Evolutionary conservation across 805 yeast genomes (phyloP), one percentile per base, ranked within the genome.

Genomic region (Saitoella complicata): DNA sequence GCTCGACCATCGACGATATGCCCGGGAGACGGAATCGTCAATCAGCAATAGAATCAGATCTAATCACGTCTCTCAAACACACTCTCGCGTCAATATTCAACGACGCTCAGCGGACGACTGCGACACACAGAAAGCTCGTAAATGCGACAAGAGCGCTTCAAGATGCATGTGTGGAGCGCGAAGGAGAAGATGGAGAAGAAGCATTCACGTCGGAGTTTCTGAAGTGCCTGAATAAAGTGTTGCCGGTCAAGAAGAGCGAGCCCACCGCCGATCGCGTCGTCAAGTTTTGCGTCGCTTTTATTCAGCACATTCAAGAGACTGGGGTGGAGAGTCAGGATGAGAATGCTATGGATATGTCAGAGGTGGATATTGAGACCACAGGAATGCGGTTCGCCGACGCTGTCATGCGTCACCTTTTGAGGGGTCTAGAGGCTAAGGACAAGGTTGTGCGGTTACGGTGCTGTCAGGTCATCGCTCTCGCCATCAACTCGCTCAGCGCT

Each of bases 381-480:
- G 68, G 72, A 39, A 57, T 72, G 1, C 62, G 68, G 13, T 81
- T 85, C 54, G 70, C 80, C 8, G 77, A 76, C 46, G 64, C 62
- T 45, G 58, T 85, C 31, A 69, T 84, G 1, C 67, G 73, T 13
- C 88, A 82, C 58, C 61, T 86, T 35, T 60, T 81, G n/a, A 68
- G 77, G 47, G 96, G 96, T 1, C 68, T 81, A 1, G 83, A 78
- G 49, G 80, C 94, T 8, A 73, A 73, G 51, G 80, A 82, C 56
- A 76, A 73, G 54, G 73, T 70, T 46, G 95, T 88, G 1, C 65
- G 98, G 41, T 86, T 71, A 59, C 68, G 96, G 48, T 80, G 76
- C 6, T 78, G 81, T 36, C 94, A 84, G 56, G 63, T 84, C 31
- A 63, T 84, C 41, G 82, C 87, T 1, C 74, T 75, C 41, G 63